Percentiles rank a stretch among this genome's conserved stretches.
Evolutionary conservation across 768 basidiomycete species (phyloP).

Genomic region (Grammothele lineata): DNA sequence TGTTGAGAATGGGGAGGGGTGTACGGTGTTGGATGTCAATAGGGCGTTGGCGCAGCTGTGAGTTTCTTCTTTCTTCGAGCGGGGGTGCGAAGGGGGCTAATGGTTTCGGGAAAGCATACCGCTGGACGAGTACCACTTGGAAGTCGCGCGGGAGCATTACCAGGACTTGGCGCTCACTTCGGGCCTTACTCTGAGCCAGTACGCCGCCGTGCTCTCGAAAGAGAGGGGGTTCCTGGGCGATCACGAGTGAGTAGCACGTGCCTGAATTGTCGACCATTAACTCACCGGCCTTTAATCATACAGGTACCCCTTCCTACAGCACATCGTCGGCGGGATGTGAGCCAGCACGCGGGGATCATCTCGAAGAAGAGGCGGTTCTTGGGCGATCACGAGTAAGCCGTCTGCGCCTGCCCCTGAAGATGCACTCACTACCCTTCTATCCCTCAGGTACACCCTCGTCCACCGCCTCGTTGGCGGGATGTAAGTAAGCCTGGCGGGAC

Average conservation of each 20-base stretch:
- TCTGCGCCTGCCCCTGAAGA: not conserved
- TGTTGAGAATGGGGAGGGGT: conserved; percentile 22
- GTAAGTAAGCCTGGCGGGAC: conserved; percentile 12
- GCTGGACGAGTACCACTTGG: conserved; percentile 12
- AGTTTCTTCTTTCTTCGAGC: not conserved
- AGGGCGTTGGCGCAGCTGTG: conserved; percentile 20
- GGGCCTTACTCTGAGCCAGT: conserved; percentile 14
- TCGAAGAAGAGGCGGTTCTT: conserved; percentile 18
- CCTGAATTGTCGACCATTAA: not conserved
- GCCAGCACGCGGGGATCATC: conserved; percentile 14
- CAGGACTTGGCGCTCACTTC: conserved; percentile 19
- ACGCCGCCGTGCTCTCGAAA: conserved; percentile 10
- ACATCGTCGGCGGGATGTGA: conserved; percentile 11
- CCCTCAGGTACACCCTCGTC: conserved; percentile 12
- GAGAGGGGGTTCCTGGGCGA: conserved; percentile 22
- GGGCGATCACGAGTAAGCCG: conserved; percentile 23
- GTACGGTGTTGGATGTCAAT: conserved; percentile 24
- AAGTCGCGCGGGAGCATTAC: conserved; percentile 19
- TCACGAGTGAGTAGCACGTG: conserved; percentile 18
- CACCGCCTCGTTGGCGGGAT: conserved; percentile 16
- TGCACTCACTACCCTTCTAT: not conserved
- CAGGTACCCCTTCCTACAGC: conserved; percentile 17
- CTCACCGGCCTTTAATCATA: not conserved
- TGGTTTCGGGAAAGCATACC: conserved; percentile 13
- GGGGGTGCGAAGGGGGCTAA: no score